phyloP scores from a whole-genome alignment of 306 rosid genomes.

The Coriaria nepalensis region DNA sequence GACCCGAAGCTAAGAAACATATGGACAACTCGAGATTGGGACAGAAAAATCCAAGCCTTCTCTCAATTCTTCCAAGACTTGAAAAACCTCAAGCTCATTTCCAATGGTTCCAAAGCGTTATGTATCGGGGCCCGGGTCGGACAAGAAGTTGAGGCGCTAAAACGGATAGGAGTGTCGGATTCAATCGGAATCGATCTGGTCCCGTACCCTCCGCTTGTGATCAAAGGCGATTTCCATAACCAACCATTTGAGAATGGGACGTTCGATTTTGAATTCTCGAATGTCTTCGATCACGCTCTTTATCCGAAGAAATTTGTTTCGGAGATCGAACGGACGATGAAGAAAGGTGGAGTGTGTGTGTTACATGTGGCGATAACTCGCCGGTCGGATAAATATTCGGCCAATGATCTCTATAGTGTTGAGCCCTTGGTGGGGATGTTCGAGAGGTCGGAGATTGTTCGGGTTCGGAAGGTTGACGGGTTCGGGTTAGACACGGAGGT shows the following conservation, averaged over 20 bases:
- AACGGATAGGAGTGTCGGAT: constrained; percentile 46
- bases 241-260: constrained; percentile 51
- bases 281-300: constrained; percentile 93
- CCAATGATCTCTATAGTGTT: constrained; percentile 66
- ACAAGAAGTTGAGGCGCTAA: constrained; percentile 76
- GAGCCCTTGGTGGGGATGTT: constrained; percentile 49
- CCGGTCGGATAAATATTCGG: constrained; percentile 75
- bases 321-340: constrained; percentile 87
- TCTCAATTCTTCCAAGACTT: constrained; percentile 38
- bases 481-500: constrained; percentile 85
- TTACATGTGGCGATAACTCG: constrained; percentile 54
- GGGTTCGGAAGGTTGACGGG: constrained; percentile 48
- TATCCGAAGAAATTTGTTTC: constrained; percentile 55
- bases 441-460: constrained; percentile 32
- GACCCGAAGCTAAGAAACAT: constrained; percentile 64
- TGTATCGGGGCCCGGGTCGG: constrained; percentile 85
- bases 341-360: constrained; percentile 57
- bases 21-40: constrained; percentile 96
- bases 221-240: constrained; percentile 66
- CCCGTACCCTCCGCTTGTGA: constrained; percentile 68
- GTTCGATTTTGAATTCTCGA: constrained; percentile 82
- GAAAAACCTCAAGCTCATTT: constrained; percentile 22
- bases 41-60: constrained; percentile 63
- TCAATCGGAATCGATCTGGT: constrained; percentile 80
- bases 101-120: constrained; percentile 35